Conservation (phyloP, 2,329 filamentous ascomycete genomes). For the Cladophialophora psammophila region DNA sequence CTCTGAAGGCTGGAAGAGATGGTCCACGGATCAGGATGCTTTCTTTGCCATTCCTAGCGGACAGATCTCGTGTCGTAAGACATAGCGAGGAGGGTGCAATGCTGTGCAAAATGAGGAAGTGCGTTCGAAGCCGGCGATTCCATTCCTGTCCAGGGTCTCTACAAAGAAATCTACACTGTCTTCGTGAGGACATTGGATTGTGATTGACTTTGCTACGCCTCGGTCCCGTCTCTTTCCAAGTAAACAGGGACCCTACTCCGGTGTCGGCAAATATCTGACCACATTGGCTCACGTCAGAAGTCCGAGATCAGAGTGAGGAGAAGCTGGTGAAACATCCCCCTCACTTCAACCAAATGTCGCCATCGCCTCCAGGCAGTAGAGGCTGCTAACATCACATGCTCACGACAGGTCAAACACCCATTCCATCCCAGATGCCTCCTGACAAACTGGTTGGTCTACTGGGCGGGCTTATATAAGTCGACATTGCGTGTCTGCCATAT, state of each 20-base stretch:
- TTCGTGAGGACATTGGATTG: neutral
- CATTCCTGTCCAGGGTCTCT: neutral
- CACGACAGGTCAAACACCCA: neutral
- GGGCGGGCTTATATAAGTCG: neutral
- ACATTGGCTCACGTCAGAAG: constrained; percentile 18
- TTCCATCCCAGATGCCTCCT: neutral
- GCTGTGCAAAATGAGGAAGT: neutral
- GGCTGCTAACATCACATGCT: constrained; percentile 3
- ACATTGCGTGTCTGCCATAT: neutral
- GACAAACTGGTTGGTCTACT: neutral
- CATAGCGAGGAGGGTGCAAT: constrained; percentile 12
- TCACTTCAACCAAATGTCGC: constrained; percentile 8
- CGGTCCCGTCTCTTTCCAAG: neutral
- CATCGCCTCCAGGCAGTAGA: neutral
- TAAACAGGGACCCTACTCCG: neutral
- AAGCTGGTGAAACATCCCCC: neutral
- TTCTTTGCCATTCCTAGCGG: constrained; percentile 32
- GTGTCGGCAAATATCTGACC: neutral
- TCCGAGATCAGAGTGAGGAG: constrained; percentile 12
- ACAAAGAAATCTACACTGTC: neutral
- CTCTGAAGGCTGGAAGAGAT: constrained; percentile 38
- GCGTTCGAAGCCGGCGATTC: neutral
- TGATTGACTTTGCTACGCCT: neutral
- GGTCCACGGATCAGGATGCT: constrained; percentile 38
- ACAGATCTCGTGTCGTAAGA: constrained; percentile 34